These are phyloP conservation scores for Orbilia ellipsospora DNA, from an alignment of 2,329 filamentous ascomycete species.

Conservation along the genomic window DNA sequence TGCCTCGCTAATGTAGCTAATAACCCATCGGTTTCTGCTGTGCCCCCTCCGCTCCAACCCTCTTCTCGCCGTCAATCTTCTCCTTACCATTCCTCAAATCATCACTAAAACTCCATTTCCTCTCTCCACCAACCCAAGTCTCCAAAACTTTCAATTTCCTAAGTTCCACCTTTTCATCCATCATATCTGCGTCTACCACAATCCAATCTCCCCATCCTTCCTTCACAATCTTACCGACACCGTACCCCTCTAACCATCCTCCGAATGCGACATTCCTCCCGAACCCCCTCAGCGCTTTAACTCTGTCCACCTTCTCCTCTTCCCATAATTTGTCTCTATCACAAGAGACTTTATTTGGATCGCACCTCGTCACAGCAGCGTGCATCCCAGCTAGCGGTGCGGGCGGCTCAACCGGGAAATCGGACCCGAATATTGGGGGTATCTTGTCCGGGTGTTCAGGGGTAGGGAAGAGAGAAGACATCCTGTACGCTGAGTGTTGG, in stretches of 20 bases:
- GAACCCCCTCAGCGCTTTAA: slow-evolving; percentile 73
- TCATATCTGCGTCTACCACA: slow-evolving; percentile 68
- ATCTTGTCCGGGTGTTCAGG: not conserved
- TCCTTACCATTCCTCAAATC: no score
- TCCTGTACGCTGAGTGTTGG: slow-evolving; percentile 71
- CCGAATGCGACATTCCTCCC: slow-evolving; percentile 71
- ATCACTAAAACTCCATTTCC: slow-evolving; percentile 1
- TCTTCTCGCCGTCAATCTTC: no score
- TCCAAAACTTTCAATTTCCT: slow-evolving; percentile 70
- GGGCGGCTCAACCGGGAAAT: slow-evolving; percentile 78
- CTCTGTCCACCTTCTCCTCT: slow-evolving; percentile 70
- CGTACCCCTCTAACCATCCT: slow-evolving; percentile 69
- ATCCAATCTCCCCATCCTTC: slow-evolving; percentile 77
- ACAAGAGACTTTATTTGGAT: slow-evolving; percentile 65
- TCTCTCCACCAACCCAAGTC: slow-evolving; percentile 74
- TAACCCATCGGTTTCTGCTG: no score
- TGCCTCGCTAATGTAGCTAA: no score
- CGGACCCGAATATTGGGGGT: slow-evolving; percentile 71
- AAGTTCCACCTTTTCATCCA: slow-evolving; percentile 64
- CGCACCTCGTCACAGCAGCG: slow-evolving; percentile 73
- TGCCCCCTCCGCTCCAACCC: no score
- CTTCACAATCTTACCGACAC: slow-evolving; percentile 70
- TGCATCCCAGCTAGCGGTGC: slow-evolving; percentile 76
- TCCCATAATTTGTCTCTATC: slow-evolving; percentile 69
- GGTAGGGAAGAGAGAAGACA: slow-evolving; percentile 71